Base-by-base conservation (phyloP, 2,329 filamentous ascomycete species). In the Penicillium sp. region DNA sequence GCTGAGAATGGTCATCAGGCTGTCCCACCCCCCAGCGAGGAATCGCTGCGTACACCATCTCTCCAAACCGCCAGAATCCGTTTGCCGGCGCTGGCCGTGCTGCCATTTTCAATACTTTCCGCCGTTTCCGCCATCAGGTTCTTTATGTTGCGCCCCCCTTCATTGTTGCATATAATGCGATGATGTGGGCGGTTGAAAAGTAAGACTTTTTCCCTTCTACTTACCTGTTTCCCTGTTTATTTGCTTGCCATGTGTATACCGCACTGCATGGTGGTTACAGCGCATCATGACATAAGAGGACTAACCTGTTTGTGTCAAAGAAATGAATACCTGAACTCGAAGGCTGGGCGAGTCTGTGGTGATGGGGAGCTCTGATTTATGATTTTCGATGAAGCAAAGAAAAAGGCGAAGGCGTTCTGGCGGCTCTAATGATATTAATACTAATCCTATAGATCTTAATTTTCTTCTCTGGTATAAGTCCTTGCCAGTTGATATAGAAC, bases 61-160 rank as follows among this genome's bases (percentile, higher is more conserved):
- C 90, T 66, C 78, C 88, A 65, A 97, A 99, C 83, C 88, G 89
- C 73, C 93, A 96, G 81, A 87, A 89, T 70, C 89, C 91, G 62
- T 82, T 96, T 65, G 91, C 91, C 62, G 90, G 90, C 68, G 80
- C 87, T 59, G 76, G 82, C 63, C 79, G 93, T 75, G 89, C 87
- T 65, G 93, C 92, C 70, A 78, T 97, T 80, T 97, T 97, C 87
- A 99, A 99, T 84, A 87, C 85, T 67, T 95, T 89, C 83, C 87
- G 94, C 76, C 86, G 94, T 69, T 89, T 88, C 78, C 87, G 86
- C 74, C 76, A 82, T 66, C 94, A 97, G 82, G 85, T 96, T 65
- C 85, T 97, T 66, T 99, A 92, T 83, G 86, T 92, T 76, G 83
- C 87, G 24, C 89, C 94, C 59, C 88, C 92, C 40, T 78, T 96